These are phyloP conservation scores for Acephala macrosclerotiorum DNA, from an alignment of 2,329 filamentous ascomycete species.

Conservation along the genomic window DNA sequence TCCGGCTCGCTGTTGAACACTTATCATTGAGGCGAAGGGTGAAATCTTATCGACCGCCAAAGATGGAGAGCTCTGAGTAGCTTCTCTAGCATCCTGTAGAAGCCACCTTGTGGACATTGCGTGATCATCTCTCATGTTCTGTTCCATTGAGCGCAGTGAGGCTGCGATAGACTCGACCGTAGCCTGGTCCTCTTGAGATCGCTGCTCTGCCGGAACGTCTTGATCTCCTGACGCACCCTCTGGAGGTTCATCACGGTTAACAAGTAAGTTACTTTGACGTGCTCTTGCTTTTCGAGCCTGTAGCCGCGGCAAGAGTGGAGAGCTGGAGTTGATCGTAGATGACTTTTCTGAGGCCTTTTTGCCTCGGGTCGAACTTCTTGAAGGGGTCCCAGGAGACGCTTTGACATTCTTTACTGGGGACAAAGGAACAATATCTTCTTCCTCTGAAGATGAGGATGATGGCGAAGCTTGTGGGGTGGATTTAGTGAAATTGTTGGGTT, in stretches of 20 bases:
- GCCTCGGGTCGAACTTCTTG: neutral
- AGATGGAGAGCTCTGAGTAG: neutral
- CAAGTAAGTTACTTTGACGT: neutral
- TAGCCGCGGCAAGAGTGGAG: constrained; percentile 7
- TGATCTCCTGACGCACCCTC: constrained; percentile 2
- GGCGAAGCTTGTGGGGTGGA: neutral
- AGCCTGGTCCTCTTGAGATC: neutral
- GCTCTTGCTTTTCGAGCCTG: neutral
- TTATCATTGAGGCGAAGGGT: constrained; percentile 34
- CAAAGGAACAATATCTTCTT: constrained; percentile 1
- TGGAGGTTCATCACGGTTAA: constrained; percentile 8
- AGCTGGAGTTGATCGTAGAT: constrained; percentile 11
- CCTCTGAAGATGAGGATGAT: neutral
- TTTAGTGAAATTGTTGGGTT: neutral
- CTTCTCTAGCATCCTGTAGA: constrained; percentile 27
- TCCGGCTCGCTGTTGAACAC: constrained; percentile 16
- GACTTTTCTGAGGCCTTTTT: neutral
- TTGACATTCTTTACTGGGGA: neutral
- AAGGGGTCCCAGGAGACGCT: neutral
- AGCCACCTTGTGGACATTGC: constrained; percentile 27
- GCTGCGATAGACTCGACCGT: neutral
- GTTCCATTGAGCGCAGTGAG: neutral
- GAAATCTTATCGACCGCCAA: constrained; percentile 29
- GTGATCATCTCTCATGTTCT: constrained; percentile 31
- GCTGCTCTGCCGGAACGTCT: neutral